phyloP scores from a whole-genome alignment of 768 basidiomycete genomes.

The Boletus subcaerulescens region DNA sequence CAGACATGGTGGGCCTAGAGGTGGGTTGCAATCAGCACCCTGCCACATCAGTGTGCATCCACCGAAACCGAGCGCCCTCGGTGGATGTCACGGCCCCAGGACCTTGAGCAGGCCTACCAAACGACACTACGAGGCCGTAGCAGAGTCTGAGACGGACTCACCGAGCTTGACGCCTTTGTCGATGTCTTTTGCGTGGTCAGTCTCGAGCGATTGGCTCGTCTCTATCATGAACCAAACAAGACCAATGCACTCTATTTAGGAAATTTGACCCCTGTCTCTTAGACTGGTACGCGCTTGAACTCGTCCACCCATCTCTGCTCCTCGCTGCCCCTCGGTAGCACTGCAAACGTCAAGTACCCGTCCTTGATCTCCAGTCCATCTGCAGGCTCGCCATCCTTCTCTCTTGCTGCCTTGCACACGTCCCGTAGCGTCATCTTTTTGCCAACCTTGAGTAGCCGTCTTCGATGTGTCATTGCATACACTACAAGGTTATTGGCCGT shows the following conservation, averaged over 20 bases:
- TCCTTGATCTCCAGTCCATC: conserved; percentile 88
- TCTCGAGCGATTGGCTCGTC: conserved; percentile 4
- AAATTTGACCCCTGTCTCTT: conserved; percentile 4
- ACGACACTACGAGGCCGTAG: conserved; percentile 3
- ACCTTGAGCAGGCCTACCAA: conserved; percentile 23
- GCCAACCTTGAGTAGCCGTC: conserved; percentile 84
- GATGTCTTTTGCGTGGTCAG: conserved; percentile 31
- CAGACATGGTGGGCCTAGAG: conserved; percentile 54
- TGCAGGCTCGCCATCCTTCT: conserved; percentile 50
- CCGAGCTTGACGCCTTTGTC: conserved; percentile 64
- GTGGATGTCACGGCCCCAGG: conserved; percentile 12
- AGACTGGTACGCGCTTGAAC: conserved; percentile 64
- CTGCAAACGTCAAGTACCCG: conserved; percentile 75
- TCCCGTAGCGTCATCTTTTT: conserved; percentile 85
- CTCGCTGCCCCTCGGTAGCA: conserved; percentile 69
- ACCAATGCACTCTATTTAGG: conserved; percentile 24
- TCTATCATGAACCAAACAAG: conserved; percentile 28
- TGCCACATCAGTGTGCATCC: conserved; percentile 46
- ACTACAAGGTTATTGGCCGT: conserved; percentile 59
- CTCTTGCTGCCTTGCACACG: conserved; percentile 62
- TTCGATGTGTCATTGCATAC: conserved; percentile 77
- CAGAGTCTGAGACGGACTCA: conserved; percentile 50
- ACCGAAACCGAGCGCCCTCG: conserved; percentile 40
- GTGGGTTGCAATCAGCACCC: conserved; percentile 43
- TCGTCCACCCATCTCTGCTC: conserved; percentile 87